Evolutionary conservation across 2,329 filamentous ascomycete genomes (phyloP).

Genomic region (Penicillium oxalicum): DNA sequence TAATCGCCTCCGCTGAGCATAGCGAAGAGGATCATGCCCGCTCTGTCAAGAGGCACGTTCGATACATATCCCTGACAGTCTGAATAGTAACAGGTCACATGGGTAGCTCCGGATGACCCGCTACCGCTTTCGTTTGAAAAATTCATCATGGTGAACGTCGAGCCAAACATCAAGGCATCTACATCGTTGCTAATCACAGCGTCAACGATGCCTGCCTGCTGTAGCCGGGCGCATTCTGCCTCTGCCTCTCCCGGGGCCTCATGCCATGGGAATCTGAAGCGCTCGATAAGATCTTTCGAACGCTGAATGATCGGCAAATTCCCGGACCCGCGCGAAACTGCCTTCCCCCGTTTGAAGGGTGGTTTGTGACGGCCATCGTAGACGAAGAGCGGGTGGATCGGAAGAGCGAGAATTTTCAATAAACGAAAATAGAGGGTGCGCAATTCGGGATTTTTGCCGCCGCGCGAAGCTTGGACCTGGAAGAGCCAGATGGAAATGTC

Average conservation of each 20-base stretch:
- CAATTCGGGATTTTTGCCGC: constrained; percentile 82
- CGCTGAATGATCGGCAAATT: constrained; percentile 64
- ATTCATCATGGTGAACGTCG: constrained; percentile 68
- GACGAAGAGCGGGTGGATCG: constrained; percentile 83
- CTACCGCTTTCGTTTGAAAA: constrained; percentile 69
- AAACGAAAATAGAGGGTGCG: constrained; percentile 91
- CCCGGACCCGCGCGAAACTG: constrained; percentile 48
- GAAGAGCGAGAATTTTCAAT: constrained; percentile 65
- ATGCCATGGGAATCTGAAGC: constrained; percentile 80
- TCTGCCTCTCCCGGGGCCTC: constrained; percentile 92
- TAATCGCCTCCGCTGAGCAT: constrained; percentile 96
- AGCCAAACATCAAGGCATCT: constrained; percentile 96
- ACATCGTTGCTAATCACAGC: constrained; percentile 94
- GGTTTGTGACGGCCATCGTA: constrained; percentile 86
- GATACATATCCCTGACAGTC: constrained; percentile 13
- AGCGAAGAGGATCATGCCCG: constrained; percentile 90
- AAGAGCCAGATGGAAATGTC: constrained; percentile 98
- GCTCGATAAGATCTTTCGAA: constrained; percentile 73
- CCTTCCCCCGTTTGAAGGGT: constrained; percentile 80
- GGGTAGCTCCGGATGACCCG: constrained; percentile 63
- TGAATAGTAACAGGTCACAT: constrained; percentile 74
- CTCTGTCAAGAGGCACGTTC: constrained; percentile 56
- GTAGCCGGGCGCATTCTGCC: constrained; percentile 85
- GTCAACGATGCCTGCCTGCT: constrained; percentile 77
- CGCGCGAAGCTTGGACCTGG: constrained; percentile 77